A percentile compares a stretch with the other conserved stretches of the same genome.
Evolutionary conservation across 2,329 filamentous ascomycete genomes (phyloP).

Genomic region (Macroventuria anomochaeta): DNA sequence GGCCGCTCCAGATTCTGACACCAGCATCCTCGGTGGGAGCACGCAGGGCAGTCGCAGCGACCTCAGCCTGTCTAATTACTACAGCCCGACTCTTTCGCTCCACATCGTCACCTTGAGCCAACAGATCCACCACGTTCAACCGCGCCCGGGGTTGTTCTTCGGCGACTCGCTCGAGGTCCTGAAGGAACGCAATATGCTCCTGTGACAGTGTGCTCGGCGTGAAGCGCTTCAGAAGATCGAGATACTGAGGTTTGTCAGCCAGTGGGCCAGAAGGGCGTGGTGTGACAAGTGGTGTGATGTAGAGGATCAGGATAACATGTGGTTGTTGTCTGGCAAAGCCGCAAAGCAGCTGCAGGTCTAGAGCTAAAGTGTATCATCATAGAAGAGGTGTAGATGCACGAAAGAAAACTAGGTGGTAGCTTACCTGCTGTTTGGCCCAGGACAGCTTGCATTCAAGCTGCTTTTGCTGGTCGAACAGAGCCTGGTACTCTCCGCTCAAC

Average conservation of each 20-base stretch:
- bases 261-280: background rate
- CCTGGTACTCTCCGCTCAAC: slow-evolving; percentile 56
- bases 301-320: slow-evolving; percentile 51
- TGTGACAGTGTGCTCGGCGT: slow-evolving; percentile 48
- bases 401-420: slow-evolving; percentile 20
- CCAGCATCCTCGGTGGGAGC: slow-evolving; percentile 32
- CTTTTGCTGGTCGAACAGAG: slow-evolving; percentile 53
- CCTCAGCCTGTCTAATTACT: slow-evolving; percentile 45
- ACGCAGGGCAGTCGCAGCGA: slow-evolving; percentile 38
- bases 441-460: slow-evolving; percentile 56
- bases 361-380: slow-evolving; percentile 60
- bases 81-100: slow-evolving; percentile 43
- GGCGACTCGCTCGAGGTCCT: slow-evolving; percentile 47
- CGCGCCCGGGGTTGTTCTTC: slow-evolving; percentile 35
- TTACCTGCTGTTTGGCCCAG: slow-evolving; percentile 58
- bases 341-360: slow-evolving; percentile 58
- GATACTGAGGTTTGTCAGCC: slow-evolving; percentile 45
- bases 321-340: slow-evolving; percentile 54
- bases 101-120: slow-evolving; percentile 44
- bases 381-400: slow-evolving; percentile 19
- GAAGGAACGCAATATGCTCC: slow-evolving; percentile 50
- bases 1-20: slow-evolving; percentile 53
- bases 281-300: slow-evolving; percentile 7
- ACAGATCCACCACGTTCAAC: slow-evolving; percentile 44
- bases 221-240: slow-evolving; percentile 50